Base-by-base conservation (phyloP, 192 early-diverging fungal genomes). In the Backusella tarrabulga region DNA sequence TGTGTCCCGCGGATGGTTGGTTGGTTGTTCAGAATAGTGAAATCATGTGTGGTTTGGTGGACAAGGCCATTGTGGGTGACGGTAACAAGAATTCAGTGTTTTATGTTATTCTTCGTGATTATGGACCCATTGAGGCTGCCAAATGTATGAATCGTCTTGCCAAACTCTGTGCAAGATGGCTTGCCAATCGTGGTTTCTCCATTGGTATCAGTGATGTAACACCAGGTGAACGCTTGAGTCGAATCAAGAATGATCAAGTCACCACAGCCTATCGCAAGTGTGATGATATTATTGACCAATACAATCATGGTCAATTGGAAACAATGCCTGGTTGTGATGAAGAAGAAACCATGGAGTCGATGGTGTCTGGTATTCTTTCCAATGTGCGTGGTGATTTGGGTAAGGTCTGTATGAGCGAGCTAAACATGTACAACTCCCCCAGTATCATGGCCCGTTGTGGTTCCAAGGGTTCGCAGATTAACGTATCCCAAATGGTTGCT, bases 401-500 rank as follows among this genome's bases (percentile, higher is more conserved):
- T 87, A 88, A 93, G 76, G 89, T 95, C 63, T 99, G 97, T 86
- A 90, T 96, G 90, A 88, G 89, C 46, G 96, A 98, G 81, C 87
- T 99, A 44, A 96, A 94, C 79, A 95, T 91, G 83, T 92, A 96
- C 88, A 99, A 99, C 77, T 95, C 97, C 15, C 97, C 97, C 21
- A 87, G 96, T 67, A 99, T 97, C 85, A 99, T 99, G 98, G 96
- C 95, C 19, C 88, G 94, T n/a, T 99, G 97, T 84, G 97, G 96
- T 42, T 99, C 98, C 54, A 99, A 99, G 83, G 98, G 98, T 78
- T 98, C 97, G 66, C 90, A 94, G 56, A 91, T 97, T 83, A 99
- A 99, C 87, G 97, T 99, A 77, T 98, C 95, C 34, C 98, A 99
- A 81, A 99, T 99, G 98, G 95, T 99, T 79, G 97, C 97, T 74